Percentiles rank a stretch among this genome's conserved stretches.
Evolutionary conservation across 192 early-diverging fungal genomes (phyloP).

Genomic region (Rhizophagus prolifer): DNA sequence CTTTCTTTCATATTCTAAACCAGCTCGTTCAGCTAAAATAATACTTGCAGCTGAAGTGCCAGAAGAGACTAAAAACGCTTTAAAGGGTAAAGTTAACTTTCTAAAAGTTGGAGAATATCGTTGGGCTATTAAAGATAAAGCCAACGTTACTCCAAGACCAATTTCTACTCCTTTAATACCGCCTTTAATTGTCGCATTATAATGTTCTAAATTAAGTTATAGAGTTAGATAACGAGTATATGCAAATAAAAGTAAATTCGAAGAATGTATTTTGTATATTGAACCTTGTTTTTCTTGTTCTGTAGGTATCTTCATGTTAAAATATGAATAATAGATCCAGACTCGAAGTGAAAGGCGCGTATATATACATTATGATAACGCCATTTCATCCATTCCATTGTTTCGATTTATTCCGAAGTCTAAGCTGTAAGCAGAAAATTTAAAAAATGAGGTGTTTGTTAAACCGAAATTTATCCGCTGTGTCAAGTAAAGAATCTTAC

Average conservation of each 20-base stretch:
- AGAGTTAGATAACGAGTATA: background rate
- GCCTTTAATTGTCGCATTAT: slow-evolving; percentile 23
- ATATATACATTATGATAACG: too few relatives aligned
- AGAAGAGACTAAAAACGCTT: slow-evolving; percentile 37
- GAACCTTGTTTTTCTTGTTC: slow-evolving; percentile 1
- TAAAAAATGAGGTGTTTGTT: too few relatives aligned
- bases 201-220: slow-evolving; percentile 12
- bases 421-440: too few relatives aligned
- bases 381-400: too few relatives aligned
- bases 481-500: too few relatives aligned
- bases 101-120: slow-evolving; percentile 36
- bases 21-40: slow-evolving; percentile 38
- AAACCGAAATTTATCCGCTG: too few relatives aligned
- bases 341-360: too few relatives aligned
- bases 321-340: background rate
- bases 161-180: slow-evolving; percentile 40
- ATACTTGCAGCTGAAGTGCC: slow-evolving; percentile 39
- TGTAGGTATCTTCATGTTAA: background rate
- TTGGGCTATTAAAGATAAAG: slow-evolving; percentile 34
- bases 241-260: background rate
- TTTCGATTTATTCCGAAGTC: too few relatives aligned
- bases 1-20: slow-evolving; percentile 34
- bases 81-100: slow-evolving; percentile 34
- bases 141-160: slow-evolving; percentile 41
- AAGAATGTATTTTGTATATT: background rate